Percentiles rank a stretch among this genome's conserved stretches.
These are phyloP conservation scores for Porphyridium purpureum DNA, from an alignment of 23 red algal species.

Conservation along the genomic window DNA sequence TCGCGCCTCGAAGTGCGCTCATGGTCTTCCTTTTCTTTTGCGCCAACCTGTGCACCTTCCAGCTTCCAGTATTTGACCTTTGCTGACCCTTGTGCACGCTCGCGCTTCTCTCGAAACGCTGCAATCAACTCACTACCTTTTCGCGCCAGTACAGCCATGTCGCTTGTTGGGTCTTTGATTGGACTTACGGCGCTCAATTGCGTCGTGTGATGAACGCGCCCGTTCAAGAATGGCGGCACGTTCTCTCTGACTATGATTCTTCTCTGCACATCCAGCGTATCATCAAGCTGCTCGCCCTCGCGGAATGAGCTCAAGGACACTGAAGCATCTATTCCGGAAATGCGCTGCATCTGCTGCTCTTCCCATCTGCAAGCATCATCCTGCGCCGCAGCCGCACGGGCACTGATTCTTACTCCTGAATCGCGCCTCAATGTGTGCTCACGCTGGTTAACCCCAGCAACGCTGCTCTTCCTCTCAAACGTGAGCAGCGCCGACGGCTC, in stretches of 20 bases:
- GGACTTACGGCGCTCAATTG: constrained; percentile 10
- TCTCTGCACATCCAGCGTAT: constrained; percentile 27
- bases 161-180: constrained; percentile 68
- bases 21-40: constrained; percentile 44
- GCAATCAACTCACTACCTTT: constrained; percentile 18
- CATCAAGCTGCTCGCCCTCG: constrained; percentile 10
- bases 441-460: too few relatives aligned
- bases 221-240: constrained; percentile 38
- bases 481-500: too few relatives aligned
- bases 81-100: constrained; percentile 32
- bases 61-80: constrained; percentile 52
- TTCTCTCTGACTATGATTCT: constrained; percentile 47
- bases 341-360: constrained; percentile 21
- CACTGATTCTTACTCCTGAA: constrained; percentile 26
- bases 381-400: constrained; percentile 21
- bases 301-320: constrained; percentile 11
- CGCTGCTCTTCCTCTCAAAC: too few relatives aligned
- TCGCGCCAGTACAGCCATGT: constrained; percentile 67
- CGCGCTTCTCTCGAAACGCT: neutral
- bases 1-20: constrained; percentile 19
- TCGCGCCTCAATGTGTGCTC: too few relatives aligned
- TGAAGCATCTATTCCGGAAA: constrained; percentile 6
- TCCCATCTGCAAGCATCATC: constrained; percentile 59
- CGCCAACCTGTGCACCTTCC: constrained; percentile 19
- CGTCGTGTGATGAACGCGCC: neutral